phyloP scores from a whole-genome alignment of 108 stramenopile species.

The Cyclotella sp. region DNA sequence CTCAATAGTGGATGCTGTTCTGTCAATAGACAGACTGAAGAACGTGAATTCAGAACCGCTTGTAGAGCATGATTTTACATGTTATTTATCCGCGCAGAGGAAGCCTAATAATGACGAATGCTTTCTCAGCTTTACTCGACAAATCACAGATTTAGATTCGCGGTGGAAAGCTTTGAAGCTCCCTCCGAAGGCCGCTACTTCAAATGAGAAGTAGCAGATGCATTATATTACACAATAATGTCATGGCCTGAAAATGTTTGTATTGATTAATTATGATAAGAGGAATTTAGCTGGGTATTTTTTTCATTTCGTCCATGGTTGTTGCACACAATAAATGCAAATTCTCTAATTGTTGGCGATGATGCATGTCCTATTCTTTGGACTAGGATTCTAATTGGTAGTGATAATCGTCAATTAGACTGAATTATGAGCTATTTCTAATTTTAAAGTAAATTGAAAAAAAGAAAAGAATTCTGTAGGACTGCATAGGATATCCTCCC shows the following conservation, averaged over 20 bases:
- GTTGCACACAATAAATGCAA: too few species aligned
- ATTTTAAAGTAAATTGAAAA: too few species aligned
- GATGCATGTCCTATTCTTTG: too few species aligned
- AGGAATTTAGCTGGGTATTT: too few species aligned
- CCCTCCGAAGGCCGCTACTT: conserved; percentile 36
- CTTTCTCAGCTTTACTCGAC: conserved; percentile 63
- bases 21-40: conserved; percentile 63
- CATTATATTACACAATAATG: background rate
- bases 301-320: too few species aligned
- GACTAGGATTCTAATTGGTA: too few species aligned
- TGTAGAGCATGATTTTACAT: conserved; percentile 56
- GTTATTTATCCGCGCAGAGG: conserved; percentile 18
- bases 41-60: conserved; percentile 50
- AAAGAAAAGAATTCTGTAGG: too few species aligned
- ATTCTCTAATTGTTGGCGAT: too few species aligned
- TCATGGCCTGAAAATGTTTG: background rate
- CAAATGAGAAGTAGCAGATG: conserved; percentile 51
- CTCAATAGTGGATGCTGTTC: conserved; percentile 45
- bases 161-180: conserved; percentile 54
- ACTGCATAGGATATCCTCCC: too few species aligned
- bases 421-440: too few species aligned
- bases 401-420: too few species aligned
- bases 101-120: conserved; percentile 30
- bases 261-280: too few species aligned
- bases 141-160: conserved; percentile 62